Evolutionary conservation across 345 rosid genomes (phyloP), one percentile per base, ranked within the genome.

Genomic region (Lepidium aucheri): DNA sequence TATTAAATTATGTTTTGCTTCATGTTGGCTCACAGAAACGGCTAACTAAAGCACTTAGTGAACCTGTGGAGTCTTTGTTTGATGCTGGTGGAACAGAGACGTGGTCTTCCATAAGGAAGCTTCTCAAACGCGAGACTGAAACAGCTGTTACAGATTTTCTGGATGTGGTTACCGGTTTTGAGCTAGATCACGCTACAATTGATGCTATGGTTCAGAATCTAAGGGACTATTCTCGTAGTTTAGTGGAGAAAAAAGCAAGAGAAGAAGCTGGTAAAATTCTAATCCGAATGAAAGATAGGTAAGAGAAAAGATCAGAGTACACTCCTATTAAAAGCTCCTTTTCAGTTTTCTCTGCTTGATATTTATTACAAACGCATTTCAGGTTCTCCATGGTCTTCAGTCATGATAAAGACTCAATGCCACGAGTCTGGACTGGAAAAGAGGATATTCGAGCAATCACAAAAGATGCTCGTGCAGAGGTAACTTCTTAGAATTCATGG

Each of bases 221-320:
- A 52, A 77, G 80, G 68, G 72, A 79, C 26, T 73, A 60, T 74
- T 83, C 90, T 39, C 79, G 79, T 70, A 76, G 78, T 68, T 34
- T 88, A 47, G 88, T 86, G 52, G 84, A 76, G 82, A 86, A 81
- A 66, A 88, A 83, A 42, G 85, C 91, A 28, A 88, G 81, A 78
- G 88, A 88, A 77, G 86, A 81, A 67, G 90, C 96, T 38, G 84
- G 82, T 43, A 83, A 86, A 75, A 79, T 84, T 77, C 70, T 88
- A 63, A 83, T 84, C 60, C 79, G 72, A 76, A 88, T 88, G 92
- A 84, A 88, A 77, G 91, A 83, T 70, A 79, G 86, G 96, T 86
- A 56, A 41, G 50, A 40, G 56, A 49, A 30, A 20, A 50, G 2
- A 65, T 49, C 39, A n/a, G 30, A 26, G 7, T 15, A 36, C 17